These are phyloP conservation scores for Trypanosoma avium DNA, from an alignment of 208 protist genomes.

Conservation along the genomic window DNA sequence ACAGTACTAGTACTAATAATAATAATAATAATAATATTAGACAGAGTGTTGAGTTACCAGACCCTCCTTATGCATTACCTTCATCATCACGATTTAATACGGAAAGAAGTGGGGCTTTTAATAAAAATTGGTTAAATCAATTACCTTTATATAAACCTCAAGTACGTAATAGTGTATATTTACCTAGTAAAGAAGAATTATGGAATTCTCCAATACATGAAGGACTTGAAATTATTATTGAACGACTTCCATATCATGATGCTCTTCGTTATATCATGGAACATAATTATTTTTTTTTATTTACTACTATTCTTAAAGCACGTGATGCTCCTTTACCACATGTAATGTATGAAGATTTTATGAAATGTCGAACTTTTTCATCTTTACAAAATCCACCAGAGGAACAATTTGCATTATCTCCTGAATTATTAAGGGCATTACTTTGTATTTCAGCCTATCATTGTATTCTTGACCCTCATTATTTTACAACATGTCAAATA, in stretches of 20 bases:
- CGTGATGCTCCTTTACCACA: constrained; percentile 80
- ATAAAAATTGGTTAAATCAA: constrained; percentile 49
- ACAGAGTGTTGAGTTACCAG: constrained; percentile 30
- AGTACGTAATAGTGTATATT: constrained; percentile 30
- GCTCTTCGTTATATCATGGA: constrained; percentile 69
- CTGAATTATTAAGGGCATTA: constrained; percentile 42
- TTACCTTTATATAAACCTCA: constrained; percentile 22
- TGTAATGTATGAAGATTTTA: constrained; percentile 87
- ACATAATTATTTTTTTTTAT: constrained; percentile 75
- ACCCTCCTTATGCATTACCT: constrained; percentile 48
- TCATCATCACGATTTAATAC: constrained; percentile 34
- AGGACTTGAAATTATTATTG: constrained; percentile 48
- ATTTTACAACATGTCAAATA: constrained; percentile 62
- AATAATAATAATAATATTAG: constrained; percentile 2
- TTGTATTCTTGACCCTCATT: constrained; percentile 67
- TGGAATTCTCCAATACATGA: constrained; percentile 65
- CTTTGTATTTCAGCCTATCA: constrained; percentile 69
- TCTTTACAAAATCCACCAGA: constrained; percentile 76
- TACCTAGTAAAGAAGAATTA: constrained; percentile 63
- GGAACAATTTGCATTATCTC: constrained; percentile 76
- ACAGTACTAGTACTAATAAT: neutral
- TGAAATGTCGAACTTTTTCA: constrained; percentile 76
- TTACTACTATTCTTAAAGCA: constrained; percentile 44
- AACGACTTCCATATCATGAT: constrained; percentile 63
- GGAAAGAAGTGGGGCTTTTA: constrained; percentile 53